Evolutionary conservation across 352 stramenopile species (phyloP), one percentile per base, ranked within the genome.

Genomic region (Globisporangium nunn): DNA sequence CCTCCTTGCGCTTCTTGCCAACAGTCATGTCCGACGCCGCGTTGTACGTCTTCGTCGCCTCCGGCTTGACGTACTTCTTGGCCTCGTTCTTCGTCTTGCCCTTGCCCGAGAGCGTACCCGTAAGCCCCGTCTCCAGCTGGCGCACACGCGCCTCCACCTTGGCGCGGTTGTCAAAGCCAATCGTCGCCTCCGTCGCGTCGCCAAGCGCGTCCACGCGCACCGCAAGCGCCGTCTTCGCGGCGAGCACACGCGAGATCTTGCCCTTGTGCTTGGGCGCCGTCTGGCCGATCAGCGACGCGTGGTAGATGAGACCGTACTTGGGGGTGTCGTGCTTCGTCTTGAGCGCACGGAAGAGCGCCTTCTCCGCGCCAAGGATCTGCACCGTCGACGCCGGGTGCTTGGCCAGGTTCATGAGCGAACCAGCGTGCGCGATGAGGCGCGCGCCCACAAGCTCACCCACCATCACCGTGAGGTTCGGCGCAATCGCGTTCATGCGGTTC

Each of bases 291-390:
- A 99, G 78, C 59, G 94, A 99, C 5, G 97, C 96, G 78, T 99
- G 98, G 76, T 99, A 99, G 70, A 99, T 99, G n/a, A 99, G 85
- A 78, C 98, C 98, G 75, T 99, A 99, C 78, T 99, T 99, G 8
- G 97, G 97, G 11, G 97, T 99, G 72, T 99, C 96, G 70, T 99
- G 94, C 77, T 99, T 99, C 10, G 97, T 99, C 82, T 99, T 99
- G 2, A 99, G 83, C 8, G 98, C 98, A 63, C 98, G 93, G 85
- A 99, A 99, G 3, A 99, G 87, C 17, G 97, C 98, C 84, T 99
- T 99, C 75, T 99, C 97, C 11, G 97, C 97, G 64, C 98, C 98
- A 33, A 99, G 86, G 69, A 99, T 99, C 70, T 96, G 89, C 46
- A 99, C 96, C 1, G 97, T 99, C 11, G 94, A 98, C 30, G 97